A percentile compares a stretch with the other conserved stretches of the same genome.
Conservation (phyloP, 805 yeast genomes). For the Schizosaccharomyces cryophilus region DNA sequence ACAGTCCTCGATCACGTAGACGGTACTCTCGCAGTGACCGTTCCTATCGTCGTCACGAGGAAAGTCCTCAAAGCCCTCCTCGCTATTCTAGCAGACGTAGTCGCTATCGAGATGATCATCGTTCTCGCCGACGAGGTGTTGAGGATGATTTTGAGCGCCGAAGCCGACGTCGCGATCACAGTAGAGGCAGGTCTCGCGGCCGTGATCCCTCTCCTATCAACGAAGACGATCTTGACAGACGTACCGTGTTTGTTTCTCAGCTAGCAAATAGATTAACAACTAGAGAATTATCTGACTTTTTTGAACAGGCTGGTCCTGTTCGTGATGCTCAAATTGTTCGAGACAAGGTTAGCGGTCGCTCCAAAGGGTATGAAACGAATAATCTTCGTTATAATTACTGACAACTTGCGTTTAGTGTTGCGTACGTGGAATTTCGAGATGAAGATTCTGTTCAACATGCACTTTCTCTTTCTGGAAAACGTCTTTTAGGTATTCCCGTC, state of each 20-base stretch:
- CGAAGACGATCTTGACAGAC: conserved; percentile 13
- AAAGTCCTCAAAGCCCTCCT: not conserved
- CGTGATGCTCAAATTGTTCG: conserved; percentile 15
- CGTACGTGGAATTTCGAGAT: conserved; percentile 15
- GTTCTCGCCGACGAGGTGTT: not conserved
- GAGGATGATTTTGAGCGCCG: not conserved
- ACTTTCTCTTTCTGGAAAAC: conserved; percentile 14
- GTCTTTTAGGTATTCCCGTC: conserved; percentile 15
- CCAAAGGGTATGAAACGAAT: conserved; percentile 12
- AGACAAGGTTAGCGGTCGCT: conserved; percentile 13
- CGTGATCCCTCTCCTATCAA: conserved; percentile 7
- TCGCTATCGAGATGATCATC: conserved; percentile 4
- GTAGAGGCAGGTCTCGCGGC: conserved; percentile 5
- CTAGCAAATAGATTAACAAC: conserved; percentile 14
- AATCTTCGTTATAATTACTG: not conserved
- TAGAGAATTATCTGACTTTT: conserved; percentile 13
- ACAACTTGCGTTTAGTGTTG: conserved; percentile 9
- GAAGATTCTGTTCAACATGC: conserved; percentile 13
- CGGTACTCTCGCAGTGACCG: not conserved
- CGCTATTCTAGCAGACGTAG: conserved; percentile 5
- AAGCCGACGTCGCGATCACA: conserved; percentile 5
- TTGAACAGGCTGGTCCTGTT: conserved; percentile 15
- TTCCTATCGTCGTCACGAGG: not conserved
- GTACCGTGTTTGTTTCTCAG: conserved; percentile 17
- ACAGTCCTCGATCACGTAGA: not conserved